Conservation (phyloP, 371 early-diverging fungal genomes). For the Paramicrosporidium saccamoebae region DNA sequence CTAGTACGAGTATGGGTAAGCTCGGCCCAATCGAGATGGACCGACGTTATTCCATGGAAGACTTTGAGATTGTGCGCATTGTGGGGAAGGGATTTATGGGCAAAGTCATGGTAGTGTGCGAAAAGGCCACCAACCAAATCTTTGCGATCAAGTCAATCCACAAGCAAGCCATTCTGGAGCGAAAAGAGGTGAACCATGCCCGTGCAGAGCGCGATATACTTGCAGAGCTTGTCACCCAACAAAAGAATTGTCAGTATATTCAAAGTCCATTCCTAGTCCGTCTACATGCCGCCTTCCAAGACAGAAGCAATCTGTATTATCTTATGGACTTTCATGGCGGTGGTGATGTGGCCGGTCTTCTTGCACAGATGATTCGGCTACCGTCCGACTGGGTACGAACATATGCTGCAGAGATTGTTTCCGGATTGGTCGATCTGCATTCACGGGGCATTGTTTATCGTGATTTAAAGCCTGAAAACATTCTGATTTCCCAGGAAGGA, state of each 20-base stretch:
- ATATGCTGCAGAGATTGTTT: slow-evolving; percentile 30
- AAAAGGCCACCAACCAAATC: slow-evolving; percentile 64
- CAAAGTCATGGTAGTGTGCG: slow-evolving; percentile 82
- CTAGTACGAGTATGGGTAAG: too few relatives aligned
- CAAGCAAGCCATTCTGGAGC: slow-evolving; percentile 71
- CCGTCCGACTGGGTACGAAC: slow-evolving; percentile 6
- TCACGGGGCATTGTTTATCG: slow-evolving; percentile 52
- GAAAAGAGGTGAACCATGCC: slow-evolving; percentile 52
- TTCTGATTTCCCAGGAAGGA: slow-evolving; percentile 72
- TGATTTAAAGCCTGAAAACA: slow-evolving; percentile 84
- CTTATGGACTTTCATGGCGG: slow-evolving; percentile 74
- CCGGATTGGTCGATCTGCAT: slow-evolving; percentile 61
- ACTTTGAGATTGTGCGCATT: slow-evolving; percentile 75
- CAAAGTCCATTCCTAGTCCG: slow-evolving; percentile 59
- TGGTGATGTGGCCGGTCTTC: slow-evolving; percentile 34
- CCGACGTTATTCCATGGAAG: too few relatives aligned
- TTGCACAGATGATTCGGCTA: slow-evolving; percentile 4
- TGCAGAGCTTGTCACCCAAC: too few relatives aligned
- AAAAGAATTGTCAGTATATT: too few relatives aligned
- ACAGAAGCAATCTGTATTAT: slow-evolving; percentile 47
- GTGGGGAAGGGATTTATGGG: slow-evolving; percentile 88
- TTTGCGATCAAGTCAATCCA: slow-evolving; percentile 89
- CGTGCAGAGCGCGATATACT: slow-evolving; percentile 65
- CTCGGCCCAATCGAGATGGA: too few relatives aligned
- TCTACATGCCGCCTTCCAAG: slow-evolving; percentile 56